Percentiles rank a stretch among this genome's conserved stretches.
Conservation (phyloP, 768 basidiomycete genomes). For the Scleroderma citrinum region DNA sequence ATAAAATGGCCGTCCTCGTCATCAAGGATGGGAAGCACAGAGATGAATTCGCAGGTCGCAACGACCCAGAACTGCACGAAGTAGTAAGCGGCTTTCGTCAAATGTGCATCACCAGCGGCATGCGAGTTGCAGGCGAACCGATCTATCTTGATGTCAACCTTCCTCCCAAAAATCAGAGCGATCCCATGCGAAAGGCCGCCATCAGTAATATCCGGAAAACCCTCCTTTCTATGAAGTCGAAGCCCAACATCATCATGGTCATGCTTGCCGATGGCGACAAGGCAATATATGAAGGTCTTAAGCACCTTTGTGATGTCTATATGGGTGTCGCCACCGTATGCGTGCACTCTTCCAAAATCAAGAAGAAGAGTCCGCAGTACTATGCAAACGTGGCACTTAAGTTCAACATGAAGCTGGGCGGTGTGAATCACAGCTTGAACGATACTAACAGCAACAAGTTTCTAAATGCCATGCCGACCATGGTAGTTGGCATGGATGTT, state of each 20-base stretch:
- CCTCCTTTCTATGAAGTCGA: conserved; percentile 34
- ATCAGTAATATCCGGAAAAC: conserved; percentile 38
- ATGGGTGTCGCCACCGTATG: conserved; percentile 60
- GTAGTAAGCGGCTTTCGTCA: conserved; percentile 47
- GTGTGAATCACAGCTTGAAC: conserved; percentile 41
- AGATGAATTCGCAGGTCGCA: conserved; percentile 52
- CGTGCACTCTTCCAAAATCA: conserved; percentile 65
- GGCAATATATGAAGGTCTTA: conserved; percentile 45
- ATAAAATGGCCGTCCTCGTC: conserved; percentile 64
- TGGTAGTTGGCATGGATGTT: conserved; percentile 58
- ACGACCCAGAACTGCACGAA: conserved; percentile 47
- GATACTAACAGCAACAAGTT: conserved; percentile 33
- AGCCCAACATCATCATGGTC: conserved; percentile 41
- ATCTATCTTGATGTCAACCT: conserved; percentile 36
- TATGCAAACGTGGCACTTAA: conserved; percentile 52
- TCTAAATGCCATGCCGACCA: conserved; percentile 38
- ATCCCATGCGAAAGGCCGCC: conserved; percentile 49
- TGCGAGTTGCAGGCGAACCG: conserved; percentile 37
- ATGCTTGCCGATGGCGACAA: conserved; percentile 43
- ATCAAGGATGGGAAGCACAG: conserved; percentile 50
- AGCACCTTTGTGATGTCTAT: conserved; percentile 46
- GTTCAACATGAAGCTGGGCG: conserved; percentile 51
- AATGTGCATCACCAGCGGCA: conserved; percentile 64
- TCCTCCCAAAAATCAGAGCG: conserved; percentile 44
- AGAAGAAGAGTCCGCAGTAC: conserved; percentile 53